These are phyloP conservation scores for Endotrypanum monterogeii DNA, from an alignment of 208 protist species.

Conservation along the genomic window DNA sequence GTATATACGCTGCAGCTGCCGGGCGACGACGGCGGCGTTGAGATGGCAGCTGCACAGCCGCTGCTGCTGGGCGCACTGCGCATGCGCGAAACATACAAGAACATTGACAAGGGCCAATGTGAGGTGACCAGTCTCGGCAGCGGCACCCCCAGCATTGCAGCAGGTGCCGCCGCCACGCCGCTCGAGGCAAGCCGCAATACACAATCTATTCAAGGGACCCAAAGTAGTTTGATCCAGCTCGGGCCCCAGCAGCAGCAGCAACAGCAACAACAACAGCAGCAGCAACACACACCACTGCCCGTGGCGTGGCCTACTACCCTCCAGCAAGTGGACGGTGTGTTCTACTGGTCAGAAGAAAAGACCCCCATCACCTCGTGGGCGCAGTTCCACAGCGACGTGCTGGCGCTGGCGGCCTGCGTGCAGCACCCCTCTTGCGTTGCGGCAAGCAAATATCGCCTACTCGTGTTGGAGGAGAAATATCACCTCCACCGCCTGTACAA, in stretches of 20 bases:
- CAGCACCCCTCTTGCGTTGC: slow-evolving; percentile 58
- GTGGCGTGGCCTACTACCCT: slow-evolving; percentile 42
- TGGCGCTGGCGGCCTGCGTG: slow-evolving; percentile 40
- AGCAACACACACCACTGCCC: not conserved
- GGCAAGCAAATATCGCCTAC: slow-evolving; percentile 72
- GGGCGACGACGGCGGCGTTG: slow-evolving; percentile 75
- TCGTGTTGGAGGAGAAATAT: slow-evolving; percentile 94
- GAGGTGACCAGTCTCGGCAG: slow-evolving; percentile 22
- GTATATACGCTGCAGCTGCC: slow-evolving; percentile 68
- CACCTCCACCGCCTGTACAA: slow-evolving; percentile 93
- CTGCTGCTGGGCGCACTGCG: slow-evolving; percentile 44
- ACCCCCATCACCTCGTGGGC: slow-evolving; percentile 63
- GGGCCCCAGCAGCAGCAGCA: not conserved
- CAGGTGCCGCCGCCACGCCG: too few species aligned
- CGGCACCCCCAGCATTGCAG: not conserved
- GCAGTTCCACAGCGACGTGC: slow-evolving; percentile 74
- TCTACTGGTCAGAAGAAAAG: slow-evolving; percentile 59
- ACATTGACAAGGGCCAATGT: slow-evolving; percentile 59
- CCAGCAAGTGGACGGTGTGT: slow-evolving; percentile 67
- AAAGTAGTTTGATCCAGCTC: not conserved
- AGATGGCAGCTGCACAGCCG: slow-evolving; percentile 64
- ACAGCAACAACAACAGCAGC: slow-evolving; percentile 11
- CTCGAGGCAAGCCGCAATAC: not conserved
- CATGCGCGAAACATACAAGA: slow-evolving; percentile 74
- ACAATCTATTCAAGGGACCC: not conserved